Evolutionary conservation across 768 basidiomycete species (phyloP).

Genomic region (Calocybe indica): DNA sequence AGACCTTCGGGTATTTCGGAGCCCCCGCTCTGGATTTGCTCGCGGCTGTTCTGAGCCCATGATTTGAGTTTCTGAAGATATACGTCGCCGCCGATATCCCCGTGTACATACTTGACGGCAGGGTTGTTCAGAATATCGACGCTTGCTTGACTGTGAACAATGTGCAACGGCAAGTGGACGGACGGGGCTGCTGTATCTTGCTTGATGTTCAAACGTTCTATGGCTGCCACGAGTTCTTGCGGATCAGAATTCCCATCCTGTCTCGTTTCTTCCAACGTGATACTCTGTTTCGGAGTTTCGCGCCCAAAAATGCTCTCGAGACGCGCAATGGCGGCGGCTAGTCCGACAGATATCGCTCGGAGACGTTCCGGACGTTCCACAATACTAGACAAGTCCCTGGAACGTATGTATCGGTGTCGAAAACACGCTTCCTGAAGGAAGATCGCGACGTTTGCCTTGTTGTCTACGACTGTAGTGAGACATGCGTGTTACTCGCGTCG

Average conservation of each 20-base stretch:
- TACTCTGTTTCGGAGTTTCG: slow-evolving; percentile 5
- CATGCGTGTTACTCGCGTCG: too few relatives aligned
- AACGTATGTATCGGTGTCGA: slow-evolving; percentile 73
- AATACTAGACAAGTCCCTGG: slow-evolving; percentile 64
- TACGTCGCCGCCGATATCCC: slow-evolving; percentile 58
- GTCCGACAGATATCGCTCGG: slow-evolving; percentile 75
- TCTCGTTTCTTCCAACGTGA: not conserved
- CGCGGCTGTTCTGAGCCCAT: slow-evolving; percentile 55
- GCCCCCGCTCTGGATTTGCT: slow-evolving; percentile 53
- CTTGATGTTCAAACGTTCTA: slow-evolving; percentile 38
- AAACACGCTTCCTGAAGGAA: slow-evolving; percentile 71
- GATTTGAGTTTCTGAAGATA: slow-evolving; percentile 58
- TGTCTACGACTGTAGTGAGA: not conserved
- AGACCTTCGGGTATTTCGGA: slow-evolving; percentile 74
- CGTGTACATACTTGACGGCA: slow-evolving; percentile 72
- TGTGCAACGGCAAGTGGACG: slow-evolving; percentile 24
- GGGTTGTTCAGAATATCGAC: slow-evolving; percentile 51
- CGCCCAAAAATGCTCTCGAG: slow-evolving; percentile 39
- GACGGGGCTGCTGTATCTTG: slow-evolving; percentile 4
- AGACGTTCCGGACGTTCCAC: slow-evolving; percentile 92
- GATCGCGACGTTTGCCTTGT: slow-evolving; percentile 18
- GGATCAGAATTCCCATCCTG: slow-evolving; percentile 11
- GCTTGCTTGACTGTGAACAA: slow-evolving; percentile 49
- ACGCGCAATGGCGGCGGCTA: slow-evolving; percentile 74
- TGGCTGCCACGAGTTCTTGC: slow-evolving; percentile 40